Evolutionary conservation across 2,329 filamentous ascomycete genomes (phyloP).

Genomic region (Pseudogymnoascus sp.): DNA sequence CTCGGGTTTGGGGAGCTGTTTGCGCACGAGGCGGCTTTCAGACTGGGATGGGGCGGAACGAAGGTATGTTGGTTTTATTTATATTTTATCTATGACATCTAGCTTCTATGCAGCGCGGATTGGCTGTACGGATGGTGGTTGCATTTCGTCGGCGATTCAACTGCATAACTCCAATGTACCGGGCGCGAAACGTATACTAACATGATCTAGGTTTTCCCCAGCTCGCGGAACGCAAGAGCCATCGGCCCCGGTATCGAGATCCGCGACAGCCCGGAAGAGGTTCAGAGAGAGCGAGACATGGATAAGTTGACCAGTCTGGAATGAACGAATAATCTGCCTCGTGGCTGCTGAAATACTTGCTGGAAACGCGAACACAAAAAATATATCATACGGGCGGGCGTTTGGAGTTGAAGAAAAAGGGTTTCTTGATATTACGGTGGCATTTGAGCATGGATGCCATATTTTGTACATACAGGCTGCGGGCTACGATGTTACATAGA

Average conservation of each 20-base stretch:
- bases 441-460: neutral
- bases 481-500: neutral
- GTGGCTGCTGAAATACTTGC: neutral
- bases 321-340: constrained; percentile 16
- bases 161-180: neutral
- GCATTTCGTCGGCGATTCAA: neutral
- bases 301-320: constrained; percentile 55
- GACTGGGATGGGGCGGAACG: constrained; percentile 87
- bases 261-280: constrained; percentile 51
- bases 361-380: neutral
- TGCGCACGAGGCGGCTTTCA: constrained; percentile 89
- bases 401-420: neutral
- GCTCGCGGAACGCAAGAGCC: constrained; percentile 35
- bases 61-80: constrained; percentile 54
- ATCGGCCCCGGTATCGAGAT: constrained; percentile 79
- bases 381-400: neutral
- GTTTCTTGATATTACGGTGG: neutral
- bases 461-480: neutral
- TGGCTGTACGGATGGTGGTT: neutral
- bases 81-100: neutral
- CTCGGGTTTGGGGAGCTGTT: constrained; percentile 94
- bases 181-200: neutral
- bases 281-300: constrained; percentile 40
- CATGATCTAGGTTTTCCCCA: constrained; percentile 25
- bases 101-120: neutral